Percentiles rank a stretch among this genome's conserved stretches.
Evolutionary conservation across 495 filamentous ascomycete genomes (phyloP).

Genomic region (Talaromyces trachyspermus): DNA sequence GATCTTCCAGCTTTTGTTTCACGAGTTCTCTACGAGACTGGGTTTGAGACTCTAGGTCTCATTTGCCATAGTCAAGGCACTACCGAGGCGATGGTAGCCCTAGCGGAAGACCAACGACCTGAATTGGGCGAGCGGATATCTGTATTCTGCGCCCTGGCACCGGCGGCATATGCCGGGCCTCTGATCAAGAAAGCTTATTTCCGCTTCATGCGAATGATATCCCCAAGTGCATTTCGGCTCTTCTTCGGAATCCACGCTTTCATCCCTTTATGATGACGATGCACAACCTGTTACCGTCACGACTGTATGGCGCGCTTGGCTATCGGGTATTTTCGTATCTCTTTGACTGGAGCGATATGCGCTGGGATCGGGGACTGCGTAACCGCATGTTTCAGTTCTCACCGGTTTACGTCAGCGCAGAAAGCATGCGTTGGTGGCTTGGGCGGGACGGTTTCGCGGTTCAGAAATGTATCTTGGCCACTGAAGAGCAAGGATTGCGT

Average conservation of each 20-base stretch:
- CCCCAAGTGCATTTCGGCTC: slow-evolving; percentile 65
- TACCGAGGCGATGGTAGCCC: slow-evolving; percentile 79
- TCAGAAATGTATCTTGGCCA: slow-evolving; percentile 84
- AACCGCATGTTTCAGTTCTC: slow-evolving; percentile 87
- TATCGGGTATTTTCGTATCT: slow-evolving; percentile 88
- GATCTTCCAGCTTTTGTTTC: slow-evolving; percentile 86
- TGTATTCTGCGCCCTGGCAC: slow-evolving; percentile 88
- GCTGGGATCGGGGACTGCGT: slow-evolving; percentile 78
- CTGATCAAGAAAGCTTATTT: slow-evolving; percentile 83
- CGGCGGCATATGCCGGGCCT: slow-evolving; percentile 85
- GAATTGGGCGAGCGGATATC: slow-evolving; percentile 79
- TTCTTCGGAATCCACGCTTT: slow-evolving; percentile 93
- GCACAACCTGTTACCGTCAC: slow-evolving; percentile 55
- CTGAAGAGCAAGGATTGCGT: slow-evolving; percentile 54
- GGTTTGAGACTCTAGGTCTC: slow-evolving; percentile 75
- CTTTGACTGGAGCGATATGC: slow-evolving; percentile 79
- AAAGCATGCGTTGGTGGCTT: slow-evolving; percentile 95
- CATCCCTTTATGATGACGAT: slow-evolving; percentile 93
- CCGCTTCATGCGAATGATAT: slow-evolving; percentile 82
- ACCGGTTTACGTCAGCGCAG: slow-evolving; percentile 82
- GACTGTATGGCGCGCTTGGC: slow-evolving; percentile 74
- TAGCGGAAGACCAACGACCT: slow-evolving; percentile 87
- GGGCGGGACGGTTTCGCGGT: slow-evolving; percentile 84
- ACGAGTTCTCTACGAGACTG: slow-evolving; percentile 74
- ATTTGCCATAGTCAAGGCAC: slow-evolving; percentile 90